Evolutionary conservation across 768 basidiomycete species (phyloP).

Genomic region (Agaricus blazei): DNA sequence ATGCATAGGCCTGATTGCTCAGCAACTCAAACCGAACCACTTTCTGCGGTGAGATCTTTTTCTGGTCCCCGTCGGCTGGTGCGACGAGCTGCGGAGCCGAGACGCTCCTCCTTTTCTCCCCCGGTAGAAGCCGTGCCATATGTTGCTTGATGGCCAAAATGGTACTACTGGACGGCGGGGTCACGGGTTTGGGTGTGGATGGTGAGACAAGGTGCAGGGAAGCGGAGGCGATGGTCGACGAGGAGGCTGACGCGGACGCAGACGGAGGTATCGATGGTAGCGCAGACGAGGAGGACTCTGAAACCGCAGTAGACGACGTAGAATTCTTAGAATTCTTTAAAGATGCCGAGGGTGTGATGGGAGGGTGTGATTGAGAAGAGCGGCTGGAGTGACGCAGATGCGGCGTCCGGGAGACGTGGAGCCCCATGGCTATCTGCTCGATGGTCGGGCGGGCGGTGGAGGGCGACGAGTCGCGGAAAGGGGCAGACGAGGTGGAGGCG

Average conservation of each 20-base stretch:
- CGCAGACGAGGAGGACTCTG: conserved; percentile 47
- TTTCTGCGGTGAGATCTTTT: not conserved
- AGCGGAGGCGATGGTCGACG: conserved; percentile 6
- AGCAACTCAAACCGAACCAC: conserved; percentile 2
- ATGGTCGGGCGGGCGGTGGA: conserved; percentile 51
- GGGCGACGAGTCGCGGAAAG: conserved; percentile 26
- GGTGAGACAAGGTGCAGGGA: not conserved
- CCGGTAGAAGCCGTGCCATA: conserved; percentile 2
- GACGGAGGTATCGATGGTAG: conserved; percentile 36
- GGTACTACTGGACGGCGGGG: not conserved
- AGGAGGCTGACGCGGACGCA: conserved; percentile 4
- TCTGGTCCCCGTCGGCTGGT: not conserved
- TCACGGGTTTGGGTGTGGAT: not conserved
- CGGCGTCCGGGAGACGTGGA: conserved; percentile 73
- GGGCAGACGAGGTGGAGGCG: conserved; percentile 11
- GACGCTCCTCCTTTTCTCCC: not conserved
- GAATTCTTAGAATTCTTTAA: conserved; percentile 42
- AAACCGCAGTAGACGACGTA: conserved; percentile 31
- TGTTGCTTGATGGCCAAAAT: not conserved
- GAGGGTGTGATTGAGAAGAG: conserved; percentile 20
- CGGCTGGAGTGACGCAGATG: conserved; percentile 38
- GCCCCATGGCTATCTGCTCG: conserved; percentile 77
- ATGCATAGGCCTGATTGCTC: not conserved
- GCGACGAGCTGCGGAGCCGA: not conserved
- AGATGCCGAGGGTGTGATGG: conserved; percentile 35